phyloP scores from a whole-genome alignment of 768 basidiomycete species.

The Pleurotus eryngii region DNA sequence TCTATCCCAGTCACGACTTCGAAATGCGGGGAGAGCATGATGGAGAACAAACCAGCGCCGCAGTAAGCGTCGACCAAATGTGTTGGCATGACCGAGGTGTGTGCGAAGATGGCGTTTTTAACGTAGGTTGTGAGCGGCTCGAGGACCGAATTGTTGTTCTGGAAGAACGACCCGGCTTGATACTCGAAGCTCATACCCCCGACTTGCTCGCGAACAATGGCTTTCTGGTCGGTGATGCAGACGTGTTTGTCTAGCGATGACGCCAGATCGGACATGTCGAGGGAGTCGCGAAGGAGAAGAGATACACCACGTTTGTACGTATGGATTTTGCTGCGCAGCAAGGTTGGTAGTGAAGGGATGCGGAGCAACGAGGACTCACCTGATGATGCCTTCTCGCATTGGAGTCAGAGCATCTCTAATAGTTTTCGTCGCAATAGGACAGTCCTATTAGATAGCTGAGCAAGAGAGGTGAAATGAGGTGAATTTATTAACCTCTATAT shows the following conservation, averaged over 20 bases:
- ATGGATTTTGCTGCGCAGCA: constrained; percentile 58
- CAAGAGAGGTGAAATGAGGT: neutral
- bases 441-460: constrained; percentile 53
- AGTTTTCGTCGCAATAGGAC: constrained; percentile 82
- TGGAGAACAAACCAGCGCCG: constrained; percentile 84
- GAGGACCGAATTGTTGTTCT: constrained; percentile 95
- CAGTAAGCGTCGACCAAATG: constrained; percentile 97
- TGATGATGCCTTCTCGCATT: constrained; percentile 63
- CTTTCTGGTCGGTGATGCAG: constrained; percentile 82
- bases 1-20: constrained; percentile 83
- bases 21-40: constrained; percentile 77
- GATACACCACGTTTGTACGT: constrained; percentile 87
- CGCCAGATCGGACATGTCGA: constrained; percentile 35
- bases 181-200: constrained; percentile 83
- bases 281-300: constrained; percentile 84
- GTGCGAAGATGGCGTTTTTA: constrained; percentile 61
- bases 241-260: constrained; percentile 54
- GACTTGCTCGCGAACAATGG: constrained; percentile 78
- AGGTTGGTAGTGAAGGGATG: neutral
- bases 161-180: constrained; percentile 89
- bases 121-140: constrained; percentile 84
- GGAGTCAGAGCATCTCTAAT: constrained; percentile 65
- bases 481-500: constrained; percentile 71
- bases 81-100: constrained; percentile 40
- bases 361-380: constrained; percentile 38